Conservation (phyloP, 805 yeast species). For the Saccharomycopsis selenospora region DNA sequence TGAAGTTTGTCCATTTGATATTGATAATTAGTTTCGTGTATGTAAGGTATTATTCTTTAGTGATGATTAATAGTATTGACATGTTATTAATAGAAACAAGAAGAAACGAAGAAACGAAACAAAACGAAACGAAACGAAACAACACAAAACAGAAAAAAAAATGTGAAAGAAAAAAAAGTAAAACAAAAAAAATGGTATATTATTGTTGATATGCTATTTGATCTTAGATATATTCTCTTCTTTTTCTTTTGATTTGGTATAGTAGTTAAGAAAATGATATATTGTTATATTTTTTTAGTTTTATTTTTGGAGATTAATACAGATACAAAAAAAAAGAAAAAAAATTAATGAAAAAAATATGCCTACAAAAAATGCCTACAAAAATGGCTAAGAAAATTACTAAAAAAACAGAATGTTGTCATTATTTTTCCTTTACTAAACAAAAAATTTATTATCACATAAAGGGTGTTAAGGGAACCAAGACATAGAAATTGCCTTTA, state of each 20-base stretch:
- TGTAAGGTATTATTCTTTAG: neutral
- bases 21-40: too few species aligned
- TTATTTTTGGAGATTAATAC: neutral
- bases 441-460: too few species aligned
- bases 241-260: too few species aligned
- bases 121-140: neutral
- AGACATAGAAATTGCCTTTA: too few species aligned
- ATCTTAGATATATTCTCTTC: too few species aligned
- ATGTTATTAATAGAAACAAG: neutral
- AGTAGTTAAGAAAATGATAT: too few species aligned
- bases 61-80: neutral
- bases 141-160: neutral
- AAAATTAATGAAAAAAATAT: neutral
- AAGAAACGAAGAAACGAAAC: neutral
- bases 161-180: neutral
- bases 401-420: slow-evolving; percentile 3
- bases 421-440: too few species aligned
- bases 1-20: slow-evolving; percentile 19
- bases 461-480: too few species aligned
- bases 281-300: neutral
- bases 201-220: too few species aligned
- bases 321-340: slow-evolving; percentile 1
- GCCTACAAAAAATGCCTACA: too few species aligned
- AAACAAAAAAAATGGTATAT: neutral
- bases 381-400: too few species aligned